Evolutionary conservation across 306 rosid genomes (phyloP), one percentile per base, ranked within the genome.

Genomic region (Acacia acuminata): DNA sequence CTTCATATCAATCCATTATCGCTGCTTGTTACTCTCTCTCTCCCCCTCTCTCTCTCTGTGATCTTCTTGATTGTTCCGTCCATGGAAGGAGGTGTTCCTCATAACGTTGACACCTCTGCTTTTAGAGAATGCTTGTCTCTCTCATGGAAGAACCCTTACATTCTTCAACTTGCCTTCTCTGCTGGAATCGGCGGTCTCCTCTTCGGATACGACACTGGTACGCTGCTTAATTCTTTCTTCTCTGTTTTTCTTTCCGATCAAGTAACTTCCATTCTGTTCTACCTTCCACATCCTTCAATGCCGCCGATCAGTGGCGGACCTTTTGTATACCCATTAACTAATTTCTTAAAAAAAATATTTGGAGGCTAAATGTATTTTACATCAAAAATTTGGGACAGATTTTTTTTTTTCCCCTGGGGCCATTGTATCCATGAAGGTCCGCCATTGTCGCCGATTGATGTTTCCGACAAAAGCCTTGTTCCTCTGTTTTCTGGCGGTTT

Each of bases 181-280:
- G 93, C 96, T 61, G 96, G 92, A 73, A 90, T 90, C 30, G 96
- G 93, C 42, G 96, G 96, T 45, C 90, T 90, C 53, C 91, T 92
- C 76, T 90, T 87, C 55, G 92, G 96, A 44, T 90, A 92, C 40
- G 92, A 91, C 83, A 90, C 92, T 30, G 93, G 93, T 88, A 25
- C 7, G 17, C 38, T 10, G 17, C 30, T 2, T 7, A 13, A 3
- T 47, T 14, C 4, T 14, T 3, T 13, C 2, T 15, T 15, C 42
- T 5, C 42, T 38, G 42, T 38, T 15, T n/a, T 56, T 10, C 25
- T 56, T 20, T 22, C 12, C 27, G 22, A 56, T 9, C 27, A 9
- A 22, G 64, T 56, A 19, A 61, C 2, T 60, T 17, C 55, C 7
- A 48, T 58, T 58, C 13, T 22, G 7, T 60, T 60, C 16, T 25